Evolutionary conservation across 1,139 yeast species (phyloP).

Genomic region (Saccharomyces hybrid): DNA sequence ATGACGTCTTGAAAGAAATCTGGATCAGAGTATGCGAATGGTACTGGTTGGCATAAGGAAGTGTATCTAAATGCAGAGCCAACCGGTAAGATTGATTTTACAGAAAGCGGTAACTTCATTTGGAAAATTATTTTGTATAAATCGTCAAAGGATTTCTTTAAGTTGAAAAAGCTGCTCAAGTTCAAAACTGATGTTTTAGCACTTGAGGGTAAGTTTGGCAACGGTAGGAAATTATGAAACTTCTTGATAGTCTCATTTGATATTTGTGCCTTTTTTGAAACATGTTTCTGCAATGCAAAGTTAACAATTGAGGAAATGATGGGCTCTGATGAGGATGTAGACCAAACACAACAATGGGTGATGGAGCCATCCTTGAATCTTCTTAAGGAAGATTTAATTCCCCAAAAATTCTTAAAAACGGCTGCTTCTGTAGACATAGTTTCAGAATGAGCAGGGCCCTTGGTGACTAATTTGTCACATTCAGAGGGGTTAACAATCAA

Average conservation of each 20-base stretch:
- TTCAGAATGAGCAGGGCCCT: slow-evolving; percentile 60
- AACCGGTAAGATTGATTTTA: slow-evolving; percentile 67
- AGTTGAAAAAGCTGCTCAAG: slow-evolving; percentile 44
- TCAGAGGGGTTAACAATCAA: slow-evolving; percentile 64
- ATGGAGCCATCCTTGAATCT: slow-evolving; percentile 87
- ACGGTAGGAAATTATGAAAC: slow-evolving; percentile 49
- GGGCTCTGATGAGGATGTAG: slow-evolving; percentile 50
- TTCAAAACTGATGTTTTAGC: slow-evolving; percentile 48
- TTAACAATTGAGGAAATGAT: slow-evolving; percentile 59
- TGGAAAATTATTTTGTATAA: slow-evolving; percentile 44
- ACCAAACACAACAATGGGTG: slow-evolving; percentile 87
- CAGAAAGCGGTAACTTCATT: slow-evolving; percentile 57
- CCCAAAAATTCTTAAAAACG: slow-evolving; percentile 84
- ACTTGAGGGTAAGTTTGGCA: slow-evolving; percentile 52
- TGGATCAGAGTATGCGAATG: slow-evolving; percentile 69
- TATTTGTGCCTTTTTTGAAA: slow-evolving; percentile 42
- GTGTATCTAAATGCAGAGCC: slow-evolving; percentile 68
- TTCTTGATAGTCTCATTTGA: slow-evolving; percentile 35
- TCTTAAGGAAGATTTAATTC: slow-evolving; percentile 73
- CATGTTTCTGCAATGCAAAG: slow-evolving; percentile 56
- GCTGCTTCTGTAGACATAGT: slow-evolving; percentile 50
- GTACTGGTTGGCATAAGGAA: slow-evolving; percentile 71
- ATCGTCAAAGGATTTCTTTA: slow-evolving; percentile 60
- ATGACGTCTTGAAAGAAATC: slow-evolving; percentile 76
- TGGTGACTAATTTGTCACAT: slow-evolving; percentile 72